These are phyloP conservation scores for Candida anutae DNA, from an alignment of 1,139 yeast genomes.

Conservation along the genomic window DNA sequence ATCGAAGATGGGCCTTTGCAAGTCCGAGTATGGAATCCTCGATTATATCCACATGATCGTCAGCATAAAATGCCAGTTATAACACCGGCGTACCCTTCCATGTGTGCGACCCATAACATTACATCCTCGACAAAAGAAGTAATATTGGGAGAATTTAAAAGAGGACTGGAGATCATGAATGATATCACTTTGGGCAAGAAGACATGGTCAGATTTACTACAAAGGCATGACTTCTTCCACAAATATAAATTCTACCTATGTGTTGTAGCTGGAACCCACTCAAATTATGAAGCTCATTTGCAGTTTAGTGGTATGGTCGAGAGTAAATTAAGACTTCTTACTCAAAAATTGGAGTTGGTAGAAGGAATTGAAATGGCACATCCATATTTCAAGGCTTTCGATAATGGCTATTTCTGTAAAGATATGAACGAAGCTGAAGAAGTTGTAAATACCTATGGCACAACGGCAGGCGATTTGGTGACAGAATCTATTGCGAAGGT, in stretches of 20 bases:
- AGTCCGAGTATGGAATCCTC: constrained; percentile 96
- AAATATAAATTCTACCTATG: constrained; percentile 82
- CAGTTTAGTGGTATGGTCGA: constrained; percentile 93
- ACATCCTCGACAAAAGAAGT: constrained; percentile 80
- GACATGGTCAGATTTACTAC: constrained; percentile 69
- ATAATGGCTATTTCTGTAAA: constrained; percentile 43
- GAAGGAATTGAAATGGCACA: constrained; percentile 79
- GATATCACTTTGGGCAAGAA: constrained; percentile 60
- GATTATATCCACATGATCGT: constrained; percentile 78
- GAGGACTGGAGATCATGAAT: constrained; percentile 66
- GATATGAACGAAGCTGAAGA: constrained; percentile 47
- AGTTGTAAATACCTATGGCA: constrained; percentile 50
- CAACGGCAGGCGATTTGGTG: constrained; percentile 34
- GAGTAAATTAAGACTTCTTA: constrained; percentile 72
- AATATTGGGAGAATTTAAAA: constrained; percentile 62
- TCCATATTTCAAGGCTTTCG: constrained; percentile 80
- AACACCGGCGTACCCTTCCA: constrained; percentile 97
- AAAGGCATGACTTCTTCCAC: constrained; percentile 73
- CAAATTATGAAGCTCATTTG: constrained; percentile 68
- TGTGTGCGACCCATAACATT: constrained; percentile 98
- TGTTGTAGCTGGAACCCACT: constrained; percentile 68
- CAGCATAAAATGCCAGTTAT: constrained; percentile 97
- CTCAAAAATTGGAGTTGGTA: constrained; percentile 69
- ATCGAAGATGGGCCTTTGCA: constrained; percentile 97
- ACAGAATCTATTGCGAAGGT: constrained; percentile 6